These are phyloP conservation scores for Penicillium fuscoglaucum DNA, from an alignment of 2,329 filamentous ascomycete genomes.

Conservation along the genomic window DNA sequence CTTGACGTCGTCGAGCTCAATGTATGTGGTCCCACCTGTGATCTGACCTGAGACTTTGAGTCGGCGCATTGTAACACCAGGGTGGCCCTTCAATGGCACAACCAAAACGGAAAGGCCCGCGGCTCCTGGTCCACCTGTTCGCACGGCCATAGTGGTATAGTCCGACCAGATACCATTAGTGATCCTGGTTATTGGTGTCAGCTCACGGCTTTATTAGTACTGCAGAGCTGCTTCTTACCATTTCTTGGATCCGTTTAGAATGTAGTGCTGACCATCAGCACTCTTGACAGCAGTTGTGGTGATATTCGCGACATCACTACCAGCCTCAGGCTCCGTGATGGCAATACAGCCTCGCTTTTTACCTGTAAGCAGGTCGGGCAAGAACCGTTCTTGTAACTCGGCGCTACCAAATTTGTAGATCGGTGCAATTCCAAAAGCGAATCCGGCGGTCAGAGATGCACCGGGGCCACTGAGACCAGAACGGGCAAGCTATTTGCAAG, in stretches of 20 bases:
- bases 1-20: constrained; percentile 72
- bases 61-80: constrained; percentile 67
- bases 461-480: constrained; percentile 64
- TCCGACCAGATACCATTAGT: constrained; percentile 72
- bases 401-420: constrained; percentile 67
- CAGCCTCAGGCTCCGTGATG: constrained; percentile 74
- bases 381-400: constrained; percentile 63
- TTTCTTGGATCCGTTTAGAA: constrained; percentile 76
- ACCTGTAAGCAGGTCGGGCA: constrained; percentile 68
- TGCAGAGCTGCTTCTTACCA: constrained; percentile 49
- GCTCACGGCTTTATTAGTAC: neutral
- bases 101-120: constrained; percentile 66
- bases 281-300: constrained; percentile 65
- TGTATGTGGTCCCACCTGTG: constrained; percentile 69
- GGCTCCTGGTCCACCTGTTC: constrained; percentile 66
- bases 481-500: constrained; percentile 56
- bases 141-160: constrained; percentile 69
- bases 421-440: constrained; percentile 71
- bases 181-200: constrained; percentile 49
- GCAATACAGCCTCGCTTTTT: constrained; percentile 71
- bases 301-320: constrained; percentile 72
- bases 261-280: constrained; percentile 64
- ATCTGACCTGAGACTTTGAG: constrained; percentile 67
- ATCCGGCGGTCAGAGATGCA: constrained; percentile 67
- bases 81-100: constrained; percentile 67